Evolutionary conservation across 192 early-diverging fungal genomes (phyloP).

Genomic region (Funneliformis mosseae): DNA sequence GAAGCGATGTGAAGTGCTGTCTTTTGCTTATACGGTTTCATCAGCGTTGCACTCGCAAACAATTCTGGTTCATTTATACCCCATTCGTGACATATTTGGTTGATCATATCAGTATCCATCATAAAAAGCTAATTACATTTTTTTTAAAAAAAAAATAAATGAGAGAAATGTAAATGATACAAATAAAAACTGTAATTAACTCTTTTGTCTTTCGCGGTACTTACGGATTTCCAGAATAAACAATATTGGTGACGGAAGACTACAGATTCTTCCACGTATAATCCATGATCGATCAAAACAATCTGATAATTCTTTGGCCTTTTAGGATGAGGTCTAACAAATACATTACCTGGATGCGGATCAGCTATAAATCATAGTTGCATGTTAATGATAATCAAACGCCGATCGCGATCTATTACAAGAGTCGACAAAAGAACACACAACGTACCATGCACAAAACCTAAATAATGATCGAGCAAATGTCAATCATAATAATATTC

Average conservation of each 20-base stretch:
- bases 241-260: constrained; percentile 79
- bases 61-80: constrained; percentile 65
- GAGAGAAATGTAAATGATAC: background rate
- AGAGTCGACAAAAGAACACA: background rate
- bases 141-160: background rate
- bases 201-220: constrained; percentile 40
- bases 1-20: constrained; percentile 51
- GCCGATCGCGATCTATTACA: background rate
- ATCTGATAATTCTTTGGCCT: constrained; percentile 59
- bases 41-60: constrained; percentile 64
- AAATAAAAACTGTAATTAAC: background rate
- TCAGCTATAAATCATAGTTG: constrained; percentile 48
- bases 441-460: constrained; percentile 78
- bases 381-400: background rate
- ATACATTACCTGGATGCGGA: constrained; percentile 83
- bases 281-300: constrained; percentile 89
- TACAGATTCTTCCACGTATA: constrained; percentile 78
- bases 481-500: background rate
- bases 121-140: constrained; percentile 4
- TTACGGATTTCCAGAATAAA: constrained; percentile 82
- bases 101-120: constrained; percentile 64
- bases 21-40: constrained; percentile 64
- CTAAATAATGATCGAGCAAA: background rate
- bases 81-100: constrained; percentile 72
- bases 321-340: constrained; percentile 70